These are phyloP conservation scores for Gloeostereum incarnatum DNA, from an alignment of 768 basidiomycete genomes.

Conservation along the genomic window DNA sequence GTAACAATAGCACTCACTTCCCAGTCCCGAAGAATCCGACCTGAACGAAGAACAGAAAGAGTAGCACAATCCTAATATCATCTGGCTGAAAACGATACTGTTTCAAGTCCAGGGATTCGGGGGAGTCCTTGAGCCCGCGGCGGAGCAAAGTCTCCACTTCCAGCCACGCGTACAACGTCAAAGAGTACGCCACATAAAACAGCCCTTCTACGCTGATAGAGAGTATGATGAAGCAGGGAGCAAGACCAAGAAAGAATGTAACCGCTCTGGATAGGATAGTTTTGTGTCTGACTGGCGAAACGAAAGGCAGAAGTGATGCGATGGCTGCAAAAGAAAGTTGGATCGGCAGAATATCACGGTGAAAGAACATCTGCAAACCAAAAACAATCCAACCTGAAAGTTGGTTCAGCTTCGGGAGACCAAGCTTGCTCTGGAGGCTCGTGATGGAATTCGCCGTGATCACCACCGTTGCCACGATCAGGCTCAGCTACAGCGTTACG, in stretches of 20 bases:
- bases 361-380: conserved; percentile 28
- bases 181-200: conserved; percentile 66
- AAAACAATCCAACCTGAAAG: conserved; percentile 56
- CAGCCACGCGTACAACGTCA: conserved; percentile 59
- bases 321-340: conserved; percentile 23
- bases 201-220: conserved; percentile 78
- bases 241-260: conserved; percentile 61
- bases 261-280: conserved; percentile 42
- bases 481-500: conserved; percentile 13
- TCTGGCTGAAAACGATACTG: conserved; percentile 41
- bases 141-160: conserved; percentile 39
- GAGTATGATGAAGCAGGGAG: conserved; percentile 67
- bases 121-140: conserved; percentile 5
- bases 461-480: conserved; percentile 36
- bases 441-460: conserved; percentile 50
- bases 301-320: conserved; percentile 44
- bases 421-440: conserved; percentile 55
- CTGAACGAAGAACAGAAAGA: conserved; percentile 83
- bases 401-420: conserved; percentile 56
- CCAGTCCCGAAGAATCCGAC: conserved; percentile 82
- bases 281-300: conserved; percentile 21
- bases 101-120: conserved; percentile 9
- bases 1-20: conserved; percentile 41
- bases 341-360: not conserved
- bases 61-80: conserved; percentile 65